phyloP scores from a whole-genome alignment of 768 basidiomycete species.

The Gautieria morchelliformis region DNA sequence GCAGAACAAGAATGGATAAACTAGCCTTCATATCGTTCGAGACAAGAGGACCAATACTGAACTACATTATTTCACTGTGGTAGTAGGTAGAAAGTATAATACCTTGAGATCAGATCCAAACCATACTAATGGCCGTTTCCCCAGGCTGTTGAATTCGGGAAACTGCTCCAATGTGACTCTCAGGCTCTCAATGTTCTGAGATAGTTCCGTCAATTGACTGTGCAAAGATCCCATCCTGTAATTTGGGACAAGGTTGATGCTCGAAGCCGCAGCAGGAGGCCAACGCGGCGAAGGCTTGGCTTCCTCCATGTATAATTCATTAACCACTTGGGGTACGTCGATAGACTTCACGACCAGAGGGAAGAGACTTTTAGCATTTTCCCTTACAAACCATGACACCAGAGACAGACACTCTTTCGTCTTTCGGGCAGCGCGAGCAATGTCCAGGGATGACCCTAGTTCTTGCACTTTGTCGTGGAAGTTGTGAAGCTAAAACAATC shows the following conservation, averaged over 20 bases:
- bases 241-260: not conserved
- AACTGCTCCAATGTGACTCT: not conserved
- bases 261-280: not conserved
- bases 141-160: not conserved
- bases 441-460: not conserved
- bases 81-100: not conserved
- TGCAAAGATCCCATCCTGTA: not conserved
- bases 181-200: not conserved
- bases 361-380: not conserved
- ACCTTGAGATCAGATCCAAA: not conserved
- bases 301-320: not conserved
- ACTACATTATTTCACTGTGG: not conserved
- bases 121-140: not conserved
- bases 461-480: not conserved
- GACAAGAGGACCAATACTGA: not conserved
- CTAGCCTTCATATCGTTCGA: not conserved
- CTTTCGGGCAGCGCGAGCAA: not conserved
- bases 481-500: not conserved
- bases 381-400: not conserved
- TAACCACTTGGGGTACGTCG: not conserved
- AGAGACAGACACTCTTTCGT: not conserved
- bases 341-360: not conserved
- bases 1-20: not conserved
- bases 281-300: not conserved
- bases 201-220: not conserved